Base-by-base conservation (phyloP, 352 stramenopile species). In the Phytophthora europaea region DNA sequence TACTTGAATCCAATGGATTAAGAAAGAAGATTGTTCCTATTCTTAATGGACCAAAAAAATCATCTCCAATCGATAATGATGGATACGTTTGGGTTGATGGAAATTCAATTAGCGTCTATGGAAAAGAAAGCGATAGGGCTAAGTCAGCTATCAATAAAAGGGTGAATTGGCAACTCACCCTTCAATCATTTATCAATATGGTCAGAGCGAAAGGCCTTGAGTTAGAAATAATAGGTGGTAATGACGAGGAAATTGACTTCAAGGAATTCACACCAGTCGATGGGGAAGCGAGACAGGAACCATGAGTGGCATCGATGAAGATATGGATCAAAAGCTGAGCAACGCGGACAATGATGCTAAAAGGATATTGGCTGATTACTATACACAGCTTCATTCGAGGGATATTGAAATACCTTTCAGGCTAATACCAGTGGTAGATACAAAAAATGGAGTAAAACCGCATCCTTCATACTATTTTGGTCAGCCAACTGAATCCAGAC, bases 121-220 rank as follows among this genome's bases (percentile, higher is more conserved):
- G 52, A 22, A 69, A 69, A 15, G 40, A 57, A 43, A 61, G 52
- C 23, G 13, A 62, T 61, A 16, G 28, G 28, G n/a, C 34, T 0
- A 69, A 69, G 40, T 28, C 51, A 3, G 61, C 34, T 48, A 61
- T 68, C 62, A 34, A 18, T 4, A 55, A 61, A 4, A 61, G 34
- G 36, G 51, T 68, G 1, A 61, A 69, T 62, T 69, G 62, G 52
- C 26, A 50, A 62, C 52, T 61, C 38, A 47, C 51, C 6, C 38
- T 45, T 15, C 38, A 9, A 40, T 47, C 62, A 36, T 69, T 69
- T 62, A 22, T 69, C n/a, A 13, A 61, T 50, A 69, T 69, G 52
- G 20, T 55, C 52, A 69, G 40, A 56, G 18, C 7, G 3, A 62
- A 26, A 61, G 52, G 52, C 1, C 62, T 69, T 69, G 10, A 69